Conservation (phyloP, 2,329 filamentous ascomycete species). For the Dryadomyces quercus-mongolicae region DNA sequence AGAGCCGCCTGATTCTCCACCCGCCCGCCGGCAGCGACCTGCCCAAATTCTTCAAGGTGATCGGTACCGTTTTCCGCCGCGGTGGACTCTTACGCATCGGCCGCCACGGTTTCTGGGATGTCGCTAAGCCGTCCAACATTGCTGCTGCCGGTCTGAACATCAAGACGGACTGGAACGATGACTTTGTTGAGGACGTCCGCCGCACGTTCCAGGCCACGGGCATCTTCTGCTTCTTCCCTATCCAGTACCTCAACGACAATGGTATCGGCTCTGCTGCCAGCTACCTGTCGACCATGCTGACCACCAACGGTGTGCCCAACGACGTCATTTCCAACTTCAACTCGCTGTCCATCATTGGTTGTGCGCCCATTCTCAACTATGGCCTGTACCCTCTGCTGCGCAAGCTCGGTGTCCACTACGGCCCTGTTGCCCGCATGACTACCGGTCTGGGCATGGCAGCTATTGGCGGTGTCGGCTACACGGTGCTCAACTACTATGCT, state of each 20-base stretch:
- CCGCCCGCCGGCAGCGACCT: constrained; percentile 33
- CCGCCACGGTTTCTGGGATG: constrained; percentile 48
- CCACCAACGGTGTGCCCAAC: constrained; percentile 57
- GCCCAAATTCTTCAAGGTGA: constrained; percentile 27
- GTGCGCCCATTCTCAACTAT: constrained; percentile 59
- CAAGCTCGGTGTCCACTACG: constrained; percentile 52
- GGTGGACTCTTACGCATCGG: constrained; percentile 26
- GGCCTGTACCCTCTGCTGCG: constrained; percentile 57
- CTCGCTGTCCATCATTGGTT: constrained; percentile 60
- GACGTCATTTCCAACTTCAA: constrained; percentile 66
- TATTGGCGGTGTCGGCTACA: constrained; percentile 30
- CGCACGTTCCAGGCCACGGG: constrained; percentile 56
- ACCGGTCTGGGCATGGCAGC: constrained; percentile 37
- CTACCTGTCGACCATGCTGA: constrained; percentile 34
- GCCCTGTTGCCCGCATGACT: constrained; percentile 65
- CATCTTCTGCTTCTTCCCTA: constrained; percentile 49
- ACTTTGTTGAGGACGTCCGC: constrained; percentile 33
- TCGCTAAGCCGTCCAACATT: constrained; percentile 52
- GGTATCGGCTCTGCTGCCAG: constrained; percentile 37
- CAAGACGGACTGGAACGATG: constrained; percentile 40
- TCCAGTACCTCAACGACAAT: constrained; percentile 31
- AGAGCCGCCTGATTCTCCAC: constrained; percentile 28
- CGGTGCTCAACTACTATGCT: constrained; percentile 27
- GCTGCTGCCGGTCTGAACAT: constrained; percentile 25
- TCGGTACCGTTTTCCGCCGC: constrained; percentile 26